These are phyloP conservation scores for Aspergillus alliaceus DNA, from an alignment of 2,329 filamentous ascomycete species.

Conservation along the genomic window DNA sequence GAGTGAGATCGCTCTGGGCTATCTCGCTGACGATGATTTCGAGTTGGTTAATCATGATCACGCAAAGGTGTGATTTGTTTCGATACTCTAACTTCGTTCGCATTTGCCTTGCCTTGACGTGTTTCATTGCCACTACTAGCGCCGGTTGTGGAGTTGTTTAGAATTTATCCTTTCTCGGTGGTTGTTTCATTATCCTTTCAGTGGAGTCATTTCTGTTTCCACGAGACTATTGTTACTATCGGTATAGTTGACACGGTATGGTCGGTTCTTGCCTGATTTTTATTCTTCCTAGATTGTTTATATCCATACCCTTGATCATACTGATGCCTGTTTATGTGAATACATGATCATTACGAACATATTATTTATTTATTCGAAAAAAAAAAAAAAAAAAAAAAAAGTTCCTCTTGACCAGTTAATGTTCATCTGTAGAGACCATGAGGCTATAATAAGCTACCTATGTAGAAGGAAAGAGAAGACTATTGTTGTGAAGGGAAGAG, in stretches of 20 bases:
- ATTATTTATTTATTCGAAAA: background rate
- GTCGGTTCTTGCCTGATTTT: too few relatives aligned
- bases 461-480: too few relatives aligned
- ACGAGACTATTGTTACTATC: background rate
- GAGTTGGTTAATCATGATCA: slow-evolving; percentile 40
- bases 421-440: too few relatives aligned
- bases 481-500: too few relatives aligned
- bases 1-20: slow-evolving; percentile 31
- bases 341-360: background rate
- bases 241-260: background rate
- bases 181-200: background rate
- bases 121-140: background rate
- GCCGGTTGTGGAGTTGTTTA: slow-evolving; percentile 1
- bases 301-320: background rate
- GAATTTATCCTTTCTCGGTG: background rate
- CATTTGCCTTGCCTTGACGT: background rate
- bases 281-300: background rate
- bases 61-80: slow-evolving; percentile 15
- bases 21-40: slow-evolving; percentile 41
- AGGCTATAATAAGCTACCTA: too few relatives aligned
- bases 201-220: background rate
- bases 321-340: too few relatives aligned
- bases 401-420: too few relatives aligned
- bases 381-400: background rate
- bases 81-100: background rate